Evolutionary conservation across 2,329 filamentous ascomycete genomes (phyloP).

Genomic region (Pseudocercospora cruenta): DNA sequence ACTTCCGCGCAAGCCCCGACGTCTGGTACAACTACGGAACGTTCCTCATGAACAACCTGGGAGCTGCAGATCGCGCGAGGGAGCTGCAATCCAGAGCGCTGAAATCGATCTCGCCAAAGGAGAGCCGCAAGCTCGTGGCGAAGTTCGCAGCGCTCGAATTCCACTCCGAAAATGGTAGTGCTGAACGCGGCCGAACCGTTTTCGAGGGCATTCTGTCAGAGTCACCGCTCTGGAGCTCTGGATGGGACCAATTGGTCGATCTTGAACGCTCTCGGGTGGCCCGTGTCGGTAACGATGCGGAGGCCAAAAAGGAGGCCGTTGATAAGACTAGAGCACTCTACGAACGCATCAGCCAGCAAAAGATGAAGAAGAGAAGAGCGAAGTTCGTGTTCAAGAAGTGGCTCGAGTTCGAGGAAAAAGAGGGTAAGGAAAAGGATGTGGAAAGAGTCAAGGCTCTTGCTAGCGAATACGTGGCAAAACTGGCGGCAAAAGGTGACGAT

Average conservation of each 20-base stretch:
- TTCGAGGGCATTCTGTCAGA: conserved; percentile 85
- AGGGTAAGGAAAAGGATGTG: conserved; percentile 69
- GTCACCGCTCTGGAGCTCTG: conserved; percentile 85
- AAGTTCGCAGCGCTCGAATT: conserved; percentile 94
- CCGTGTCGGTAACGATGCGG: conserved; percentile 18
- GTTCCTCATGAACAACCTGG: conserved; percentile 78
- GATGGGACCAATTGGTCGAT: conserved; percentile 92
- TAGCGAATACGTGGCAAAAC: conserved; percentile 67
- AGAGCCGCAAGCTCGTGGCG: conserved; percentile 74
- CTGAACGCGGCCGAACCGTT: conserved; percentile 90
- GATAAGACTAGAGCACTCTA: conserved; percentile 67
- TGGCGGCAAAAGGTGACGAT: conserved; percentile 40
- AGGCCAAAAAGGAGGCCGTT: conserved; percentile 59
- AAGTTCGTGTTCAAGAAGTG: conserved; percentile 90
- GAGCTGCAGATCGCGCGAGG: conserved; percentile 73
- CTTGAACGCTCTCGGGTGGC: conserved; percentile 62
- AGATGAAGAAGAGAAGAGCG: conserved; percentile 79
- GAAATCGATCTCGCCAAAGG: conserved; percentile 73
- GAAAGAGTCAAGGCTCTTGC: conserved; percentile 73
- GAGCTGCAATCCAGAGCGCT: conserved; percentile 80
- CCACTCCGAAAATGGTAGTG: conserved; percentile 77
- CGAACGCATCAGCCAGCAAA: conserved; percentile 68
- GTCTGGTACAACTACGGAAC: conserved; percentile 95
- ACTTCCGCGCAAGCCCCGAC: conserved; percentile 72
- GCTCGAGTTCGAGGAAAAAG: conserved; percentile 79